phyloP scores from a whole-genome alignment of 768 basidiomycete genomes.

The Russula earlei region DNA sequence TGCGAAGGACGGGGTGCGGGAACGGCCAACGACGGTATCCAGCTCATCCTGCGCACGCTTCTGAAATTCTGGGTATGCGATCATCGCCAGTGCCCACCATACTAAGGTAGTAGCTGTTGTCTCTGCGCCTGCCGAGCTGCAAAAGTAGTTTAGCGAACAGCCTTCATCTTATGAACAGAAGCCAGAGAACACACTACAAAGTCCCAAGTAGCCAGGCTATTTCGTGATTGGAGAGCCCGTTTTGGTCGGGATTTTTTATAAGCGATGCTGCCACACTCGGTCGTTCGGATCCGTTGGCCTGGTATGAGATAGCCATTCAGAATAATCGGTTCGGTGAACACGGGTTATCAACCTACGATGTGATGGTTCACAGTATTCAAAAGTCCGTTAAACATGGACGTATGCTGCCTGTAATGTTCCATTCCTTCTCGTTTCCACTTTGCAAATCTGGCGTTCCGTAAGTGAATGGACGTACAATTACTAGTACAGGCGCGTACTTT shows the following conservation, averaged over 20 bases:
- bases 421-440: constrained; percentile 23
- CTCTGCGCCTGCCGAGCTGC: background rate
- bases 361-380: background rate
- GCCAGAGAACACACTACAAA: constrained; percentile 1
- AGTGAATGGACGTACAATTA: too few species aligned
- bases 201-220: constrained; percentile 14
- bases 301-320: background rate
- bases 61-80: constrained; percentile 12
- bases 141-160: background rate
- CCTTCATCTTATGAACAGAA: background rate
- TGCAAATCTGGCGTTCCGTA: constrained; percentile 4
- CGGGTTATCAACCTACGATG: constrained; percentile 4
- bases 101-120: background rate
- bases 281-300: background rate
- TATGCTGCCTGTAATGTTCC: background rate
- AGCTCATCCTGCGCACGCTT: constrained; percentile 7
- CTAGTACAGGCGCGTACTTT: background rate
- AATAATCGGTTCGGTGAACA: background rate
- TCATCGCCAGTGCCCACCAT: constrained; percentile 15
- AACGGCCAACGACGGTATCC: constrained; percentile 1
- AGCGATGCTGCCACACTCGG: constrained; percentile 2
- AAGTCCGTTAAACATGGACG: constrained; percentile 15
- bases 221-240: constrained; percentile 12
- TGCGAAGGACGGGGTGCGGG: background rate
- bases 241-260: background rate